These are phyloP conservation scores for Ophiostoma quercus DNA, from an alignment of 2,329 filamentous ascomycete genomes.

Conservation along the genomic window DNA sequence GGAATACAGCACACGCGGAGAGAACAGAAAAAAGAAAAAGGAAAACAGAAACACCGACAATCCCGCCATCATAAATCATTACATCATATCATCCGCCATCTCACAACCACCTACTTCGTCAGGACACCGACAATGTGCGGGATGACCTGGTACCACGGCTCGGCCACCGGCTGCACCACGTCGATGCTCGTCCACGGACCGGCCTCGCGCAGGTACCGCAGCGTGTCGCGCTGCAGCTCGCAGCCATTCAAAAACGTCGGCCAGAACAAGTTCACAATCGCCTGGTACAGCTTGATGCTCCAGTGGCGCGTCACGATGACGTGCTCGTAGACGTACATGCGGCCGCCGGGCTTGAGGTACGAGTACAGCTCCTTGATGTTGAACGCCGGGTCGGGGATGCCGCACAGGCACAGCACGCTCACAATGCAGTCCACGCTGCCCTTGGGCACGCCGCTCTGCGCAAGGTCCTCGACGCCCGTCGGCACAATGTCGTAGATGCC, in stretches of 20 bases:
- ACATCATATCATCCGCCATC: neutral
- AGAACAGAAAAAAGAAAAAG: neutral
- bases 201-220: conserved; percentile 42
- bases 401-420: conserved; percentile 57
- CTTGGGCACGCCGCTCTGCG: conserved; percentile 41
- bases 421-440: conserved; percentile 56
- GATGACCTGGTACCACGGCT: conserved; percentile 41
- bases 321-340: conserved; percentile 61
- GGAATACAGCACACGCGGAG: too few species aligned
- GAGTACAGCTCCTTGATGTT: conserved; percentile 53
- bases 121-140: conserved; percentile 50
- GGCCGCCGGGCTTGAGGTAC: conserved; percentile 55
- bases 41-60: neutral
- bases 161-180: conserved; percentile 38
- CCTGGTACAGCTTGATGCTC: conserved; percentile 47
- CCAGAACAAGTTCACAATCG: conserved; percentile 49
- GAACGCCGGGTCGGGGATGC: conserved; percentile 54
- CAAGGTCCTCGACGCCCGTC: conserved; percentile 56
- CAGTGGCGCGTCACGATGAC: conserved; percentile 41
- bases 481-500: conserved; percentile 58
- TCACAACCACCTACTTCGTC: conserved; percentile 40
- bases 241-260: conserved; percentile 49
- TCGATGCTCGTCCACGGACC: conserved; percentile 50
- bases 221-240: conserved; percentile 46
- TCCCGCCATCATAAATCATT: neutral